Evolutionary conservation across 2,329 filamentous ascomycete genomes (phyloP).

Genomic region (Leptographium radiaticola): DNA sequence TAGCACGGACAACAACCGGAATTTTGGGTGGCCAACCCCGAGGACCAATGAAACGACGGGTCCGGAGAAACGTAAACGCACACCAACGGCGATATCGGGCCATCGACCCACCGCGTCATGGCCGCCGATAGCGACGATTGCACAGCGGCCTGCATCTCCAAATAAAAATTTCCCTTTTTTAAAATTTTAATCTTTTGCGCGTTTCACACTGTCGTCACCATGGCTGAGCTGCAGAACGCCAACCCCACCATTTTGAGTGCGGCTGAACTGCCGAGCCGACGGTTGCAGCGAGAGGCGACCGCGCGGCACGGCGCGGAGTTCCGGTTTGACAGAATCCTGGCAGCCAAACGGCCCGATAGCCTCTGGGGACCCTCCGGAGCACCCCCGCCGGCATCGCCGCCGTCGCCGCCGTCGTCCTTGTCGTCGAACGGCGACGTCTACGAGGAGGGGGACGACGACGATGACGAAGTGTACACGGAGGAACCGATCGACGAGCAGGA

Average conservation of each 20-base stretch:
- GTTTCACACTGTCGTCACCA: constrained; percentile 10
- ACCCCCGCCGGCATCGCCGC: not conserved
- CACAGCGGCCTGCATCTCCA: no score
- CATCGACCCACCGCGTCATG: no score
- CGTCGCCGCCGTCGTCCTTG: not conserved
- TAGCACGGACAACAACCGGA: not conserved
- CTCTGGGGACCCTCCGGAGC: not conserved
- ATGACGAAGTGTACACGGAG: constrained; percentile 45
- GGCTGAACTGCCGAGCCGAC: constrained; percentile 76
- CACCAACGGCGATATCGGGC: not conserved
- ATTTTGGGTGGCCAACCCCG: not conserved
- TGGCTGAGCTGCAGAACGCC: constrained; percentile 53
- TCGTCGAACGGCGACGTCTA: constrained; percentile 12
- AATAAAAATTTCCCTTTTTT: no score
- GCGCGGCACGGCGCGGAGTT: constrained; percentile 33
- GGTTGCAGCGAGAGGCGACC: constrained; percentile 36
- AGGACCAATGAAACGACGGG: not conserved
- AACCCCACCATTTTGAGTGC: constrained; percentile 88
- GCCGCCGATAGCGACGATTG: no score
- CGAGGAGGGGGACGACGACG: constrained; percentile 14
- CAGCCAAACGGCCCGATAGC: constrained; percentile 27
- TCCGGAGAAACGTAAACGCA: not conserved
- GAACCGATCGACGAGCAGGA: constrained; percentile 96
- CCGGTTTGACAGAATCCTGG: constrained; percentile 32
- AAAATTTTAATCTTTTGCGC: not conserved